Percentiles rank a stretch among this genome's conserved stretches.
Conservation (phyloP, 257 asterid genomes). For the Solanum corneliomulleri region DNA sequence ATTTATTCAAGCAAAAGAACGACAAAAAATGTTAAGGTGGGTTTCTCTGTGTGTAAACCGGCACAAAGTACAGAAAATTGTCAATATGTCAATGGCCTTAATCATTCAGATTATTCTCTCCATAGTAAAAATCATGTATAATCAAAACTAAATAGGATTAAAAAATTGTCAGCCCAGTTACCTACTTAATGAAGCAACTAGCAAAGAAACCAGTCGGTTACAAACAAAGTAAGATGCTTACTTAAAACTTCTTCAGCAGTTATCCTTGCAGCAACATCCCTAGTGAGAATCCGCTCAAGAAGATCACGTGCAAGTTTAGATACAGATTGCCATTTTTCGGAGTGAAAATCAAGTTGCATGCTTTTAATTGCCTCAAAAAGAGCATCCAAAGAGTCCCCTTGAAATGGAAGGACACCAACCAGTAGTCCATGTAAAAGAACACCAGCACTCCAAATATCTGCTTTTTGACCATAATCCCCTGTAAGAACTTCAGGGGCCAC, state of each 20-base stretch:
- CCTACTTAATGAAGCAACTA: neutral
- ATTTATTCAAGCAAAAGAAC: neutral
- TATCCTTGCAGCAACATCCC: conserved; percentile 32
- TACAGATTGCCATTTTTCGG: conserved; percentile 26
- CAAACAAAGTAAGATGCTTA: conserved; percentile 6
- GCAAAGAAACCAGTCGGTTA: neutral
- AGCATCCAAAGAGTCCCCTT: conserved; percentile 22
- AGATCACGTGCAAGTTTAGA: conserved; percentile 41
- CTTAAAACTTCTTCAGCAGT: conserved; percentile 37
- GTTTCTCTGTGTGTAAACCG: neutral
- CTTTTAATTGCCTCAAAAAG: conserved; percentile 32
- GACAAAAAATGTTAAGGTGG: neutral
- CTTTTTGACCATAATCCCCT: conserved; percentile 30
- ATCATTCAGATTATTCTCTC: neutral
- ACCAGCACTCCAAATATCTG: conserved; percentile 46
- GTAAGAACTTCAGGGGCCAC: conserved; percentile 38
- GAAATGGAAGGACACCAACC: conserved; percentile 34
- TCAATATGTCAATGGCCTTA: neutral
- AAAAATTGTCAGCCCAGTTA: neutral
- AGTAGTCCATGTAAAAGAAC: conserved; percentile 35
- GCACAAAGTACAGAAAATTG: neutral
- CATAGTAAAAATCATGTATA: neutral
- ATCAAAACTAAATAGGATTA: neutral
- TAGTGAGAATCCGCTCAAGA: conserved; percentile 29
- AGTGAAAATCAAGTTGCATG: conserved; percentile 26